These are phyloP conservation scores for Pichia sp. DNA, from an alignment of 1,139 yeast species.

Conservation along the genomic window DNA sequence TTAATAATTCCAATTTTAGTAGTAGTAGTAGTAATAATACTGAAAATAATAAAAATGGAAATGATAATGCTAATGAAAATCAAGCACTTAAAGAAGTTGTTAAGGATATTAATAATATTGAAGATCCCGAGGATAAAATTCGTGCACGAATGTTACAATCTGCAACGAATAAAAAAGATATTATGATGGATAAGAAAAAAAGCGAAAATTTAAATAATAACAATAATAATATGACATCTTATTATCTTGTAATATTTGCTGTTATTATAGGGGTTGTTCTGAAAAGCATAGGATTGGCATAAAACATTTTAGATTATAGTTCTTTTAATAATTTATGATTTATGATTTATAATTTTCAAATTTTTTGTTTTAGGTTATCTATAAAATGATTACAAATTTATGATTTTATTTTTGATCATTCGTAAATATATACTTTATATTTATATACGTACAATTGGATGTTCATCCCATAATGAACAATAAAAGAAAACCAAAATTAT, in stretches of 20 bases:
- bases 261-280: conserved; percentile 1
- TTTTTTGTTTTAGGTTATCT: too few relatives aligned
- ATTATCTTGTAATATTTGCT: conserved; percentile 2
- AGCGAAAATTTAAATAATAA: not conserved
- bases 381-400: too few relatives aligned
- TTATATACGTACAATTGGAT: not conserved
- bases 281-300: conserved; percentile 1
- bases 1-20: conserved; percentile 9
- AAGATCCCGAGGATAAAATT: conserved; percentile 44
- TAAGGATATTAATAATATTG: conserved; percentile 31
- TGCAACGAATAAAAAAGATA: not conserved
- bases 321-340: not conserved
- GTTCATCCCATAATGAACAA: not conserved
- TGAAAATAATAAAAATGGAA: not conserved
- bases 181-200: not conserved
- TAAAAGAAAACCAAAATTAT: not conserved
- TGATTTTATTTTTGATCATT: too few relatives aligned
- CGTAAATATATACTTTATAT: not conserved
- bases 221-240: not conserved
- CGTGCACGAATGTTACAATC: conserved; percentile 28
- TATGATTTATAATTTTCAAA: not conserved
- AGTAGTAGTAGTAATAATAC: too few relatives aligned
- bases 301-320: not conserved
- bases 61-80: not conserved
- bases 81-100: conserved; percentile 22